These are phyloP conservation scores for Boletellus emodensis DNA, from an alignment of 768 basidiomycete species.

Conservation along the genomic window DNA sequence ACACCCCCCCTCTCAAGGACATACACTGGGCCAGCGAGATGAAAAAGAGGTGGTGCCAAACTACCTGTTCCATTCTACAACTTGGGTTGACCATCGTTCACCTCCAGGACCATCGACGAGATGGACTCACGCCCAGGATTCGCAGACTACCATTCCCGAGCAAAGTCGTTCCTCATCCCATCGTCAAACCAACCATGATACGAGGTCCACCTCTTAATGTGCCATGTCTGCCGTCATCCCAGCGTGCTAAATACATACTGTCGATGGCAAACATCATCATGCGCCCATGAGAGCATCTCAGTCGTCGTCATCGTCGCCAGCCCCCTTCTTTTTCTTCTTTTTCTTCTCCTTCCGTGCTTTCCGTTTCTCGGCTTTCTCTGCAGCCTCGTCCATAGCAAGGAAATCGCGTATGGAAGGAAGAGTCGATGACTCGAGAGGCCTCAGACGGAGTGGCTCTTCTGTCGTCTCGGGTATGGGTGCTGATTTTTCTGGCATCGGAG, in stretches of 20 bases:
- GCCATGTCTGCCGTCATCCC: background rate
- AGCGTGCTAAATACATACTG: constrained; percentile 2
- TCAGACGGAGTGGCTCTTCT: constrained; percentile 50
- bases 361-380: constrained; percentile 61
- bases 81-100: background rate
- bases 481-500: background rate
- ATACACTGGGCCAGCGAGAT: constrained; percentile 91
- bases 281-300: constrained; percentile 10
- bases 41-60: constrained; percentile 59
- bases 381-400: constrained; percentile 70
- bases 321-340: constrained; percentile 39
- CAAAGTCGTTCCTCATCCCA: constrained; percentile 30
- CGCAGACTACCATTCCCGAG: constrained; percentile 60
- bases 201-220: background rate
- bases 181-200: constrained; percentile 3
- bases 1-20: constrained; percentile 65
- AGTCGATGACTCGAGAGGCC: constrained; percentile 73
- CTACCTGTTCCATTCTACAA: background rate
- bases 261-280: background rate
- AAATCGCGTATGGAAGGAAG: constrained; percentile 82
- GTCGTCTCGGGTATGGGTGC: constrained; percentile 13
- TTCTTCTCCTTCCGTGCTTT: constrained; percentile 76
- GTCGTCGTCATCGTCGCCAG: constrained; percentile 32
- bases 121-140: constrained; percentile 69
- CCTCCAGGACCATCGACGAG: constrained; percentile 64